These are phyloP conservation scores for Halenospora varia DNA, from an alignment of 495 filamentous ascomycete genomes.

Conservation along the genomic window DNA sequence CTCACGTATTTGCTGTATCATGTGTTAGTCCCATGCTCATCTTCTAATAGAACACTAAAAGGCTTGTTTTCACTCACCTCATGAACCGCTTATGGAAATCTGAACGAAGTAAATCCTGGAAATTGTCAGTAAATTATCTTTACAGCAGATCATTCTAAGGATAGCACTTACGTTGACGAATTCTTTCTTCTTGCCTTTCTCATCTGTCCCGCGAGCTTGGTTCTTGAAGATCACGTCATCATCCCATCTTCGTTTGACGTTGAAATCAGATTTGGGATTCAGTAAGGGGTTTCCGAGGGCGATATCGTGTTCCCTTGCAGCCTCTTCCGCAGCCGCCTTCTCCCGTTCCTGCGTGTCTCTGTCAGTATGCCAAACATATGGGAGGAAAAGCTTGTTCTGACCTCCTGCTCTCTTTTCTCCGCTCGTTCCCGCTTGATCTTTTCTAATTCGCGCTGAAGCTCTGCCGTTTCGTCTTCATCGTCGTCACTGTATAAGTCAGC, in stretches of 20 bases:
- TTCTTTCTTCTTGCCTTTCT: conserved; percentile 83
- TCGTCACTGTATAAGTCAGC: conserved; percentile 49
- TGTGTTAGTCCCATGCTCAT: conserved; percentile 28
- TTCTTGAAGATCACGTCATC: conserved; percentile 99
- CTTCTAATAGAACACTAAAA: background rate
- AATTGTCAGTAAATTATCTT: conserved; percentile 4
- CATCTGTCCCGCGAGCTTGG: conserved; percentile 91
- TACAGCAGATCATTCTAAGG: background rate
- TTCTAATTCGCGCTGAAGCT: conserved; percentile 86
- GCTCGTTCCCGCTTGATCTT: conserved; percentile 89
- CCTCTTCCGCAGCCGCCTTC: conserved; percentile 71
- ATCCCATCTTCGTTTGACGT: conserved; percentile 84
- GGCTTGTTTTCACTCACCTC: conserved; percentile 47
- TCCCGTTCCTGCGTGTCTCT: conserved; percentile 58
- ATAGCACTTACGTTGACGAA: conserved; percentile 78
- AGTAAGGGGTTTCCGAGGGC: conserved; percentile 89
- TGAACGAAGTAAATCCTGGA: conserved; percentile 80
- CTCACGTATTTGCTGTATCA: conserved; percentile 65
- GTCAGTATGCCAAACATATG: conserved; percentile 7
- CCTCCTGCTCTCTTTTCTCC: conserved; percentile 81
- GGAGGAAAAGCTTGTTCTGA: conserved; percentile 29
- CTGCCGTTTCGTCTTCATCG: conserved; percentile 86
- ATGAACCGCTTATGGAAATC: conserved; percentile 99
- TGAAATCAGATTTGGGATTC: conserved; percentile 67
- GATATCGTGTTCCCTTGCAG: conserved; percentile 80